Base-by-base conservation (phyloP, 768 basidiomycete genomes). In the Boletus pseudo-olivaceus region DNA sequence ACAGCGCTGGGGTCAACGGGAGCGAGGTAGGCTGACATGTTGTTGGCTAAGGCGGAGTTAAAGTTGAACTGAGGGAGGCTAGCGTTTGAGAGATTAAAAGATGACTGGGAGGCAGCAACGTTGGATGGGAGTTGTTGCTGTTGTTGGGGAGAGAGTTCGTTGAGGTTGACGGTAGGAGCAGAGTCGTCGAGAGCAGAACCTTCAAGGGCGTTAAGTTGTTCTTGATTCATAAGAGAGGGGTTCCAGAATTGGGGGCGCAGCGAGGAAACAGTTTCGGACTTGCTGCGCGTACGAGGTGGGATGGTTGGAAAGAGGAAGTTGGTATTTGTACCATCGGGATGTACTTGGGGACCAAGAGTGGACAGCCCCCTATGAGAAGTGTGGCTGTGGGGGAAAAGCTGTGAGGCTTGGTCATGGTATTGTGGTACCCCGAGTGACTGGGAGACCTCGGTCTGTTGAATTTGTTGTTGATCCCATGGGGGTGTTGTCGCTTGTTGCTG, bases 171-270 rank as follows among this genome's bases (percentile, higher is more conserved):
- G 46, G 67, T 63, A n/a, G 53, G 60, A 15, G 56, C 59, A n/a
- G 64, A 67, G 61, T 71, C 74, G 64, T 75, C 77, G 41, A 75
- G 53, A 14, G 76, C 73, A 35, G 72, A 72, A 35, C 67, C 62
- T 49, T 74, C 69, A 39, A 72, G 63, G 53, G 64, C 63, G 56
- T 61, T 46, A n/a, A 71, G 61, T 27, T 67, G 70, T n/a, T 72
- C 71, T 59, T 69, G 73, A 9, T 67, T 67, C 70, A 73, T 72
- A 52, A 63, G 73, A 5, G 71, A 53, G 46, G 69, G 53, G 50
- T 79, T 76, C 84, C 84, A 84, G 42, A 78, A 65, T 1, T 78
- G 80, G 15, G 79, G 78, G 51, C 84, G 81, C 4, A 80, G 72
- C 40, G 69, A 68, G 45, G 69, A 41, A 39, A 81, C 74, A 0